A percentile compares a stretch with the other conserved stretches of the same genome.
These are phyloP conservation scores for Paecilomyces sp. DNA, from an alignment of 2,329 filamentous ascomycete genomes.

Conservation along the genomic window DNA sequence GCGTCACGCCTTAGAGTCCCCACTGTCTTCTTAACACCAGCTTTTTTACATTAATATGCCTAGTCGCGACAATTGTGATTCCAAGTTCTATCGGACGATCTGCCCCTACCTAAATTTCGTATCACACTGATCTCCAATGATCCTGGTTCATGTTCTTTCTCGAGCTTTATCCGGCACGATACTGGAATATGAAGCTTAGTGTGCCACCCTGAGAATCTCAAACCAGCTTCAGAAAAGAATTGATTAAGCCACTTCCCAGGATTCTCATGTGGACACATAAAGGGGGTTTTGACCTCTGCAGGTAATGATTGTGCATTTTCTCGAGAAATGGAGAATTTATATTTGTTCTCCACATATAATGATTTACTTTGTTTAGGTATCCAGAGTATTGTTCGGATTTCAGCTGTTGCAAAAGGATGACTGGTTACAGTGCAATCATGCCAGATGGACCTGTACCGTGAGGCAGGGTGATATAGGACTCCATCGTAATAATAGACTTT, in stretches of 20 bases:
- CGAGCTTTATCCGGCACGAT: neutral
- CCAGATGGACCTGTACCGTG: neutral
- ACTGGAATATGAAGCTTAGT: neutral
- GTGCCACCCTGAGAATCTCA: neutral
- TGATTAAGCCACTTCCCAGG: neutral
- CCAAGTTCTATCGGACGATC: neutral
- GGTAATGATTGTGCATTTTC: neutral
- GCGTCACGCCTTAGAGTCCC: too few relatives aligned
- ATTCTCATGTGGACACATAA: neutral
- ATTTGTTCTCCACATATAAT: neutral
- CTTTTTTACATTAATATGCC: neutral
- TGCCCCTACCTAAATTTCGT: neutral
- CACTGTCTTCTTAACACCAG: too few relatives aligned
- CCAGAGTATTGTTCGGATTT: neutral
- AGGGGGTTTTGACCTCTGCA: neutral
- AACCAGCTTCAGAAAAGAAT: neutral
- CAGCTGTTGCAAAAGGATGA: neutral
- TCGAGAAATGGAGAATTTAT: neutral
- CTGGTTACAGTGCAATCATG: neutral
- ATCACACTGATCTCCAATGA: neutral
- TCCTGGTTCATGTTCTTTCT: neutral
- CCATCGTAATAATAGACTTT: neutral
- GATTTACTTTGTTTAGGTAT: neutral
- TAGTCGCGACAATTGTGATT: neutral
- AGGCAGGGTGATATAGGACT: neutral